These are phyloP conservation scores for Allomyces macrogynus DNA, from an alignment of 192 early-diverging fungal species.

Conservation along the genomic window DNA sequence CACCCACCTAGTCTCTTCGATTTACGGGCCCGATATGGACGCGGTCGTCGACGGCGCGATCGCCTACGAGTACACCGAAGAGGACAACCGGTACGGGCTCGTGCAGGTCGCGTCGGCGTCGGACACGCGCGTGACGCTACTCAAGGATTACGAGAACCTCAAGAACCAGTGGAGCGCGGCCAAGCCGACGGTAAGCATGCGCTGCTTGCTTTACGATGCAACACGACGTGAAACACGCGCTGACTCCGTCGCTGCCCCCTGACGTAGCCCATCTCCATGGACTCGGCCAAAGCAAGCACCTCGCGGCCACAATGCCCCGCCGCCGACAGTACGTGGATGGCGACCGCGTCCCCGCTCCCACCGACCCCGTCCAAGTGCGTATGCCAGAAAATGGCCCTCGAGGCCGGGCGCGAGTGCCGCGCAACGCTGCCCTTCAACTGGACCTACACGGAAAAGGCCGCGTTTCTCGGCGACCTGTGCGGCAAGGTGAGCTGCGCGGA, in stretches of 20 bases:
- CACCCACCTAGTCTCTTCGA: constrained; percentile 17
- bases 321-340: constrained; percentile 24
- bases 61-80: constrained; percentile 55
- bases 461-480: constrained; percentile 12
- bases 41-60: constrained; percentile 45
- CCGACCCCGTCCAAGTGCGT: constrained; percentile 37
- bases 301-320: constrained; percentile 23
- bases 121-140: constrained; percentile 12
- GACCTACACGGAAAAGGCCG: constrained; percentile 13
- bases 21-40: constrained; percentile 50
- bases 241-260: too few species aligned
- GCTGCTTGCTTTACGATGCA: too few species aligned
- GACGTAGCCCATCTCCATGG: constrained; percentile 27
- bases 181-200: constrained; percentile 19
- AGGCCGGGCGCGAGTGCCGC: constrained; percentile 13
- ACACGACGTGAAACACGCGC: too few species aligned
- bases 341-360: constrained; percentile 24
- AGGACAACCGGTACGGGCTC: constrained; percentile 52
- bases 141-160: constrained; percentile 40
- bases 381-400: constrained; percentile 39
- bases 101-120: constrained; percentile 30
- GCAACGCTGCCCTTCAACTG: constrained; percentile 12
- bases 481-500: constrained; percentile 20
- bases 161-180: constrained; percentile 26
- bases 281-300: constrained; percentile 19